Evolutionary conservation across 331 rosid species (phyloP).

Genomic region (Prunus yedoensis): DNA sequence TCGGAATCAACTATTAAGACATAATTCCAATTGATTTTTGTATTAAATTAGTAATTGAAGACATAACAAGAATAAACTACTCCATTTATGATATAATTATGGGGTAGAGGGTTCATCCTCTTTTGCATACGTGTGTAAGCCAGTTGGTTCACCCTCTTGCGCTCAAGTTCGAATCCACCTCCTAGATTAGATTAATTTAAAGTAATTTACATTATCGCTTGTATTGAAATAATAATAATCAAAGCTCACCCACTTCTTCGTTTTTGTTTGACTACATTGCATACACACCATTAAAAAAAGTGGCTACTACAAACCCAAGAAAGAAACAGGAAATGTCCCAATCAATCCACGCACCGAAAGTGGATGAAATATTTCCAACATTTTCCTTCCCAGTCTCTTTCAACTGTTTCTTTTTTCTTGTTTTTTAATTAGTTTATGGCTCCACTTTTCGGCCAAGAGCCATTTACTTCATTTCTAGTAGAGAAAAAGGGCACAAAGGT

Average conservation of each 20-base stretch:
- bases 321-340: neutral
- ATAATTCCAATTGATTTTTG: too few relatives aligned
- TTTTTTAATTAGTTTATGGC: neutral
- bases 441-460: neutral
- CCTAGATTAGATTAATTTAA: too few relatives aligned
- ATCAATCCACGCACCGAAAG: constrained; percentile 10
- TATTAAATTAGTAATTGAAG: too few relatives aligned
- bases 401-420: neutral
- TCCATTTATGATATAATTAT: neutral
- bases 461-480: neutral
- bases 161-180: too few relatives aligned
- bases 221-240: too few relatives aligned
- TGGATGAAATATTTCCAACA: neutral
- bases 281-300: too few relatives aligned
- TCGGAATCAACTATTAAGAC: too few relatives aligned
- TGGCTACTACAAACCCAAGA: neutral
- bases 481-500: neutral
- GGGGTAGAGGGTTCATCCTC: neutral
- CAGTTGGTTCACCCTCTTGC: too few relatives aligned
- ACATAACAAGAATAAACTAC: neutral
- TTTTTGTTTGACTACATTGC: too few relatives aligned
- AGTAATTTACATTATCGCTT: too few relatives aligned
- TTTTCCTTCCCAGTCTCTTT: neutral
- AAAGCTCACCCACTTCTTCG: too few relatives aligned
- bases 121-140: too few relatives aligned